phyloP scores from a whole-genome alignment of 2,329 filamentous ascomycete genomes.

The Ceratocystis cacaofunesta region DNA sequence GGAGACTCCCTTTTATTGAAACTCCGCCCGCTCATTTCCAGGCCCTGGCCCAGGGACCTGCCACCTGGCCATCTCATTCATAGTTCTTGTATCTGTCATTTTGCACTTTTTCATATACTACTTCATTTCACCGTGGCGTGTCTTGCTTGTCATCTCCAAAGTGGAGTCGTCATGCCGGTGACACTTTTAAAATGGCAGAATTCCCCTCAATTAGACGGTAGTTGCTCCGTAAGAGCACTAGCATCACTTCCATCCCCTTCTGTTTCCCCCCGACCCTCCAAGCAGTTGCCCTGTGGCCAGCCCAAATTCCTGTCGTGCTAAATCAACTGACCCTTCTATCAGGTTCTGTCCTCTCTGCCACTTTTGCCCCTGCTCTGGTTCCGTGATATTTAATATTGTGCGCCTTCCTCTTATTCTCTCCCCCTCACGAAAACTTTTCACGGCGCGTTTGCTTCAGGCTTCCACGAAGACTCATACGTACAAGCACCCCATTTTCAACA shows the following conservation, averaged over 20 bases:
- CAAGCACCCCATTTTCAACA: too few species aligned
- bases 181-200: background rate
- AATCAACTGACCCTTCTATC: background rate
- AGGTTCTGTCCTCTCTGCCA: background rate
- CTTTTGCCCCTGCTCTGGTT: background rate
- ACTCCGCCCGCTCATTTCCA: too few species aligned
- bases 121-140: too few species aligned
- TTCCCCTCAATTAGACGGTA: background rate
- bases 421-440: background rate
- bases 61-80: too few species aligned
- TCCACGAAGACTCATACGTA: too few species aligned
- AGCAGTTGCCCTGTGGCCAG: background rate
- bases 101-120: too few species aligned
- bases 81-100: too few species aligned
- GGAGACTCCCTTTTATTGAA: too few species aligned
- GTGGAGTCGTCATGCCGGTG: background rate
- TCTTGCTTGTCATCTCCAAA: background rate
- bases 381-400: background rate
- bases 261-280: background rate
- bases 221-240: background rate
- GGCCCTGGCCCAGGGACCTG: too few species aligned
- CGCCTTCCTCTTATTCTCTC: background rate
- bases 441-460: too few species aligned
- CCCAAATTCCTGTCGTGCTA: background rate
- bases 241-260: background rate